A percentile compares a stretch with the other conserved stretches of the same genome.
Evolutionary conservation across 1,139 yeast species (phyloP).

Genomic region (Neolecta irregularis): DNA sequence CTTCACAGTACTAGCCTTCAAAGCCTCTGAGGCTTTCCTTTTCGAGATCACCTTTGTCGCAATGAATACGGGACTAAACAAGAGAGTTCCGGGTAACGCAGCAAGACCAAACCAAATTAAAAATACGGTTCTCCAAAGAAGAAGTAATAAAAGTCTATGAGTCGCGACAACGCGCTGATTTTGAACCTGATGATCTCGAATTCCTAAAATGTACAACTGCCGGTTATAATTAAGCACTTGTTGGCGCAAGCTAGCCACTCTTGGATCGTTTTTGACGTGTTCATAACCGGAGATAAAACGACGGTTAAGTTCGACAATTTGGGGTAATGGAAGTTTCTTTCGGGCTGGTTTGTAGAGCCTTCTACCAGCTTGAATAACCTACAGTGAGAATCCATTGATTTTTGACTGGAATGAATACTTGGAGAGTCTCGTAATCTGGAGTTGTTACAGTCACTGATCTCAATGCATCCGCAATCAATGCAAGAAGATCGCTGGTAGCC

Average conservation of each 20-base stretch:
- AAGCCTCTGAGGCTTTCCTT: slow-evolving; percentile 57
- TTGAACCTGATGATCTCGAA: slow-evolving; percentile 86
- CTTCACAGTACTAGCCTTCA: slow-evolving; percentile 80
- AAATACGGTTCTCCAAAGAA: slow-evolving; percentile 43
- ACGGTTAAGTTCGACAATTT: slow-evolving; percentile 80
- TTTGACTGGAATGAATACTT: slow-evolving; percentile 28
- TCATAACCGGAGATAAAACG: slow-evolving; percentile 68
- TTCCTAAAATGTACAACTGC: slow-evolving; percentile 47
- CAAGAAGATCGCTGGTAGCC: slow-evolving; percentile 58
- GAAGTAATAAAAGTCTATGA: slow-evolving; percentile 30
- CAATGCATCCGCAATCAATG: slow-evolving; percentile 55
- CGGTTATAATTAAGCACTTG: slow-evolving; percentile 57
- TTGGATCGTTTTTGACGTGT: slow-evolving; percentile 55
- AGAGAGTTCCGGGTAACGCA: slow-evolving; percentile 69
- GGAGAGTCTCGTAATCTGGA: slow-evolving; percentile 80
- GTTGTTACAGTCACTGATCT: slow-evolving; percentile 84
- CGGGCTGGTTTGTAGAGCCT: slow-evolving; percentile 71
- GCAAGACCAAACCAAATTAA: slow-evolving; percentile 39
- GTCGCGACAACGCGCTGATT: slow-evolving; percentile 35
- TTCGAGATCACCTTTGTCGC: slow-evolving; percentile 59
- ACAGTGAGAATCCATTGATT: background rate
- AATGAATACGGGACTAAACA: slow-evolving; percentile 76
- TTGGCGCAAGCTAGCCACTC: slow-evolving; percentile 42
- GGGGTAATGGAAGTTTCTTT: slow-evolving; percentile 57
- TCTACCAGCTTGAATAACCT: slow-evolving; percentile 73